Conservation (phyloP, 345 rosid species). For the Turritis glabra region DNA sequence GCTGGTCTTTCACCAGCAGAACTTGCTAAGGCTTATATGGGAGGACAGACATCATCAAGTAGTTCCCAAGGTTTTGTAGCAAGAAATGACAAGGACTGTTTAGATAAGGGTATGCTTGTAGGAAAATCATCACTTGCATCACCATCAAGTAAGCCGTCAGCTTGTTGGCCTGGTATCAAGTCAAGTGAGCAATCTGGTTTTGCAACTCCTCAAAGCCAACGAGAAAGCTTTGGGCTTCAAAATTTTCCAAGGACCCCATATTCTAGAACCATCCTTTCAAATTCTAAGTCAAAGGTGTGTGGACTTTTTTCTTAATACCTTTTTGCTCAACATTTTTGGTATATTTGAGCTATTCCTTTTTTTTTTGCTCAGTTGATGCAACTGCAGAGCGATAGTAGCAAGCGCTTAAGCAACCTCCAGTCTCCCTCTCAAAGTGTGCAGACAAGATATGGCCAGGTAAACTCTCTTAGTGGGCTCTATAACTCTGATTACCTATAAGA, state of each 20-base stretch:
- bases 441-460: constrained; percentile 67
- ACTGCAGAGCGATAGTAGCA: constrained; percentile 49
- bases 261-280: constrained; percentile 65
- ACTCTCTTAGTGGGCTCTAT: constrained; percentile 7
- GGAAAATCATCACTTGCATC: constrained; percentile 50
- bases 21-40: constrained; percentile 84
- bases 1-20: constrained; percentile 74
- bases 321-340: neutral
- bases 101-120: constrained; percentile 41
- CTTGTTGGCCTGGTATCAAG: constrained; percentile 90
- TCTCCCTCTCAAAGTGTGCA: constrained; percentile 52
- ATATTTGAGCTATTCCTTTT: constrained; percentile 17
- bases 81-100: constrained; percentile 49
- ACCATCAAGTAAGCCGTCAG: constrained; percentile 53
- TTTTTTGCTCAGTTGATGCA: constrained; percentile 45
- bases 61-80: constrained; percentile 45
- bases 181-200: constrained; percentile 56
- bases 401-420: constrained; percentile 39
- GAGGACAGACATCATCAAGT: constrained; percentile 52
- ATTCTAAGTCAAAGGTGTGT: constrained; percentile 71
- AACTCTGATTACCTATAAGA: constrained; percentile 4
- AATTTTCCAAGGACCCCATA: constrained; percentile 79
- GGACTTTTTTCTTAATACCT: constrained; percentile 10
- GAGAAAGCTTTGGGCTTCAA: constrained; percentile 58
- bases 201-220: constrained; percentile 70